Conservation (phyloP, 352 stramenopile species). For the Plasmopara muralis region DNA sequence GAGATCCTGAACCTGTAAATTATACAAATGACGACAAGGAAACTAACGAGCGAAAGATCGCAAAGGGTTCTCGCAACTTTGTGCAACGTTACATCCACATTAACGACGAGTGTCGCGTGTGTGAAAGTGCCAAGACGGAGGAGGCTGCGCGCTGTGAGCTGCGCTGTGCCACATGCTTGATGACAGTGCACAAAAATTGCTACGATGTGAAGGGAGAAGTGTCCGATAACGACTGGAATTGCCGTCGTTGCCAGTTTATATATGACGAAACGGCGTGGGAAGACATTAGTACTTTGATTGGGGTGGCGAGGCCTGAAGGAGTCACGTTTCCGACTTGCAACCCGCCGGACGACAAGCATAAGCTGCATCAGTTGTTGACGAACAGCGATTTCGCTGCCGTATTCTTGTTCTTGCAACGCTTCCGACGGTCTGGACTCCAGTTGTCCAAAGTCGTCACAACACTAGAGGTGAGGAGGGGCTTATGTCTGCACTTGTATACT, state of each 20-base stretch:
- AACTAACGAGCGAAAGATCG: background rate
- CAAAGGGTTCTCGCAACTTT: conserved; percentile 34
- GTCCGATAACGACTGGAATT: conserved; percentile 43
- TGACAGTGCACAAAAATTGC: conserved; percentile 71
- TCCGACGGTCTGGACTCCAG: conserved; percentile 13
- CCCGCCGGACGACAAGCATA: conserved; percentile 20
- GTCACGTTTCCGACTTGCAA: conserved; percentile 23
- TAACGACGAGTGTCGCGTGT: conserved; percentile 62
- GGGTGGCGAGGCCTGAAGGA: background rate
- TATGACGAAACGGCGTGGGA: conserved; percentile 28
- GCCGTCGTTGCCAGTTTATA: conserved; percentile 47
- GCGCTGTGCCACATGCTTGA: conserved; percentile 52
- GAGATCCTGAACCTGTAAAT: no score
- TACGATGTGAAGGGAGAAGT: conserved; percentile 44
- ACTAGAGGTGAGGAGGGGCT: no score
- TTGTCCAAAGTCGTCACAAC: no score
- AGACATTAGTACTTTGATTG: conserved; percentile 19
- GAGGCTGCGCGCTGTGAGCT: conserved; percentile 44
- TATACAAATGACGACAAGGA: no score
- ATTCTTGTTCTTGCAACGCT: conserved; percentile 66
- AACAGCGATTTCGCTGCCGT: conserved; percentile 47
- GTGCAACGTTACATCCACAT: conserved; percentile 67
- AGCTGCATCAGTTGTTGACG: conserved; percentile 13
- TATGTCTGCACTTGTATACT: no score
- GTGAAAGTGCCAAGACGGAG: conserved; percentile 45